Base-by-base conservation (phyloP, 2,329 filamentous ascomycete species). In the Penicillium occitanis region DNA sequence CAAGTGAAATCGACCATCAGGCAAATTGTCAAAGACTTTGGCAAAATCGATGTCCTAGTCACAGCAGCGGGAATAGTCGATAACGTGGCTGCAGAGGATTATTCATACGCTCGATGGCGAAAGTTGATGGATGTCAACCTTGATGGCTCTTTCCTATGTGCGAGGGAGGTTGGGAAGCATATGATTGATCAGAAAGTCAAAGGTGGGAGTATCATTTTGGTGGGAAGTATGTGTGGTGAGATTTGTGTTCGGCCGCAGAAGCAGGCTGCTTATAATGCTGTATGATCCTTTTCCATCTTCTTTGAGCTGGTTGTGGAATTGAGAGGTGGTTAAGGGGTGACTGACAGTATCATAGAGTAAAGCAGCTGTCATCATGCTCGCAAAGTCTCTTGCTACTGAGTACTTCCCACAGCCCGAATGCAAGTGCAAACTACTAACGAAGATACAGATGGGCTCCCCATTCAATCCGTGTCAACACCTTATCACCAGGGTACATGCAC, bases 391-490 rank as follows among this genome's bases (percentile, higher is more conserved):
- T 5, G 53, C 53, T 10, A 57, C 33, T 5, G 53, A 57, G 53
- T 57, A 37, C n/a, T 6, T 30, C 17, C 14, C 48, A 13, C 8
- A n/a, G 3, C 17, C 17, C 42, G 19, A n/a, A 42, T 7, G 3
- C 19, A 3, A 8, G n/a, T 19, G 17, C 11, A 30, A 51, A 1
- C 13, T 51, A 5, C 28, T 53, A 10, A 53, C 14, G 44, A 22
- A 1, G 10, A 25, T 25, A 28, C 40, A 69, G 66, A 68, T 73
- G 78, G 68, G 78, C 74, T 0, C 71, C 73, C 3, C 73, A 75
- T 51, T 76, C 76, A 4, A 75, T 80, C 30, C 70, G 78, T 37
- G 75, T 79, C 42, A 80, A 80, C 68, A 77, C 74, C 19, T 68
- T 80, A 2, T 76, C 76, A 48, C 78, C 78, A 1, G 78, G 78